Base-by-base conservation (phyloP, 495 filamentous ascomycete species). In the Cercophora samala region DNA sequence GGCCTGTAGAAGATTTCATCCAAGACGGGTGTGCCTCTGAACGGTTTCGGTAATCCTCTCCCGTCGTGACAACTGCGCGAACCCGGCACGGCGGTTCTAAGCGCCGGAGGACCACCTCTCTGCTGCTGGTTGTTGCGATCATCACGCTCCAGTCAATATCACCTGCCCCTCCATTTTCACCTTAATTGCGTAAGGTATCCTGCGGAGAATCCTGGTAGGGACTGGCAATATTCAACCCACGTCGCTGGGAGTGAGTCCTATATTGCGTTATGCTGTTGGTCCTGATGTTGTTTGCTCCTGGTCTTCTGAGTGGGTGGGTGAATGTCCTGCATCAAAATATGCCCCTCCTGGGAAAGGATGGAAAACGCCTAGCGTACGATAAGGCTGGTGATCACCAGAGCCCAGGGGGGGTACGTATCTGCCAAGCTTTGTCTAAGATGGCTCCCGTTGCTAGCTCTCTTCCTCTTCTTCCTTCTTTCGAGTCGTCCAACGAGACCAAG, bases 21-120 rank as follows among this genome's bases (percentile, higher is more conserved):
- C 37, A 46, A 13, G 37, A 46, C 37, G 37, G 15, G 37, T 46
- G 37, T 13, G 37, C 37, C 37, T 46, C 15, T 46, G 37, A 46
- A 46, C 37, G 37, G 37, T 21, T 42, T 60, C 61, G 66, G 66
- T 62, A 67, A 56, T 55, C 51, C 13, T 29, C 26, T 24, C 4
- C 9, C 55, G 23, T 56, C 23, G 25, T n/a, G 61, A 61, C 25
- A 60, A 62, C 65, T 13, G 56, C 42, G 58, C 51, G 62, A 18
- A 66, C 64, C 68, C 68, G 68, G 60, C 68, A 66, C 24, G 42
- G 5, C 66, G 68, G 64, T 66, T 63, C 68, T 62, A 64, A 70
- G 68, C 68, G 64, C 68, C 37, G 26, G 61, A n/a, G 24, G 64
- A 24, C 32, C 37, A 46, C 15, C 37, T 17, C 37, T 46, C 37